phyloP scores from a whole-genome alignment of 768 basidiomycete genomes.

The Lepiota subincarnata region DNA sequence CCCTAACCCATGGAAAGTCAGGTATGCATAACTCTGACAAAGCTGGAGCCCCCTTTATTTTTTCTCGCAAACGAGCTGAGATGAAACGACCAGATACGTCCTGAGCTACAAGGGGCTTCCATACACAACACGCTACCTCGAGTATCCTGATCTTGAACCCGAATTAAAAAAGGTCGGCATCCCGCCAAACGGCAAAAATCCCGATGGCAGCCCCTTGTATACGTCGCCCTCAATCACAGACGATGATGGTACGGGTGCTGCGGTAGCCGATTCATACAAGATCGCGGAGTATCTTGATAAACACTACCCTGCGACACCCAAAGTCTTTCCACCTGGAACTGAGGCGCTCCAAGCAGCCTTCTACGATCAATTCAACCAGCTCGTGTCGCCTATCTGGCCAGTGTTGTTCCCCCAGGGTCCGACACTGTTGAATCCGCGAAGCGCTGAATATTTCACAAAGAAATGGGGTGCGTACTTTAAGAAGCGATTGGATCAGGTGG shows the following conservation, averaged over 20 bases:
- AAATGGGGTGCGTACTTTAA: not conserved
- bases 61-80: not conserved
- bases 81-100: conserved; percentile 19
- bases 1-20: conserved; percentile 27
- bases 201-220: conserved; percentile 32
- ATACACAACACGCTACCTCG: conserved; percentile 48
- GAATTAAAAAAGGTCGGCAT: conserved; percentile 33
- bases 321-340: conserved; percentile 28
- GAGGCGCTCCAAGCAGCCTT: conserved; percentile 38
- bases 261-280: conserved; percentile 37
- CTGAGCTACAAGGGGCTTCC: conserved; percentile 33
- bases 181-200: conserved; percentile 26
- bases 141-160: conserved; percentile 44
- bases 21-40: conserved; percentile 17
- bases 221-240: conserved; percentile 49
- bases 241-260: conserved; percentile 38
- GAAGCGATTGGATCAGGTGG: conserved; percentile 1
- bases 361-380: not conserved
- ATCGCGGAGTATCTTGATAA: conserved; percentile 52
- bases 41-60: not conserved
- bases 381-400: not conserved
- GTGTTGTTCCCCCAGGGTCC: not conserved
- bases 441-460: conserved; percentile 2
- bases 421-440: not conserved
- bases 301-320: conserved; percentile 37